Conservation (phyloP, 768 basidiomycete species). For the Tylopilus plumbeoviolaceoides region DNA sequence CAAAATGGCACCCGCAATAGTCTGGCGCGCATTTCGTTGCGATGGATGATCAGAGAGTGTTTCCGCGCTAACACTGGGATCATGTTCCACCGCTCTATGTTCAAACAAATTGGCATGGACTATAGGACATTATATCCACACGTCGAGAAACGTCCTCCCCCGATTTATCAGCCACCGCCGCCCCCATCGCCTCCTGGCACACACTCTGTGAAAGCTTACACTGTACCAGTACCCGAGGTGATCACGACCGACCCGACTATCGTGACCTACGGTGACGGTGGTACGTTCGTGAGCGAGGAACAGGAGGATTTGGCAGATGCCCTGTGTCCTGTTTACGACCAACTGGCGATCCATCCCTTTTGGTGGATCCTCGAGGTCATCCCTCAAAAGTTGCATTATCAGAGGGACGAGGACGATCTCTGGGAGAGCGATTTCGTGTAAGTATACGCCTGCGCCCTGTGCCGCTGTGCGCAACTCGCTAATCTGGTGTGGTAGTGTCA, state of each 20-base stretch:
- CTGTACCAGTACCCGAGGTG: conserved; percentile 14
- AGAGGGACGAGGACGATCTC: conserved; percentile 18
- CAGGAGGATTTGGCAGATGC: conserved; percentile 62
- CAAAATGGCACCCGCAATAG: conserved; percentile 51
- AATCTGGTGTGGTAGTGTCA: conserved; percentile 21
- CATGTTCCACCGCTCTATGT: conserved; percentile 46
- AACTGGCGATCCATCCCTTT: conserved; percentile 35
- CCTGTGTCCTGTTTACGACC: conserved; percentile 49
- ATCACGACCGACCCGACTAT: conserved; percentile 6
- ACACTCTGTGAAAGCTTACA: conserved; percentile 7
- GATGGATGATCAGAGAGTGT: conserved; percentile 75
- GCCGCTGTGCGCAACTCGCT: not conserved
- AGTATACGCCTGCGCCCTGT: not conserved
- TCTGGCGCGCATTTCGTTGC: conserved; percentile 66
- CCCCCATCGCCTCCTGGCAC: conserved; percentile 12
- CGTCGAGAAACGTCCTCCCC: conserved; percentile 40
- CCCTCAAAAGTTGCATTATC: conserved; percentile 33
- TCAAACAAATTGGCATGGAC: conserved; percentile 45
- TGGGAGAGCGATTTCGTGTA: conserved; percentile 21
- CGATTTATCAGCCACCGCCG: conserved; percentile 27
- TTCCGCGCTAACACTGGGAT: conserved; percentile 56
- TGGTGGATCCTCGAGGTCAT: conserved; percentile 72
- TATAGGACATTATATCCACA: conserved; percentile 41
- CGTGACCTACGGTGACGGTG: conserved; percentile 18
- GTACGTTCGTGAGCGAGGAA: conserved; percentile 43